Percentiles rank a stretch among this genome's conserved stretches.
Evolutionary conservation across 352 stramenopile genomes (phyloP).

Genomic region (Lagenidium giganteum): DNA sequence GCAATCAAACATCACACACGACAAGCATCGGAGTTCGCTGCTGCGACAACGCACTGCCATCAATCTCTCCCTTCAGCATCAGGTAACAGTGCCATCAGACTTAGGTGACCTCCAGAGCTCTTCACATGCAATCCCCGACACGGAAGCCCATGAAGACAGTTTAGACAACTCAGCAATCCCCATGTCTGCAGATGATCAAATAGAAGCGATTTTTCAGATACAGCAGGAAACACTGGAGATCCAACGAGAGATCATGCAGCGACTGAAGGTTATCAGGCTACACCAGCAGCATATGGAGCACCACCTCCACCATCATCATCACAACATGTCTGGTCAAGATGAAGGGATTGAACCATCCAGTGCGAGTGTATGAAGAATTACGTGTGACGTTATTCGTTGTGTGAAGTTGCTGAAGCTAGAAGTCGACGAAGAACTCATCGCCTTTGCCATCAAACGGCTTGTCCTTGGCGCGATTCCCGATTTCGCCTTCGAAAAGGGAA

Average conservation of each 20-base stretch:
- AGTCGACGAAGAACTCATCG: slow-evolving; percentile 66
- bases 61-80: slow-evolving; percentile 13
- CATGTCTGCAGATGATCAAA: slow-evolving; percentile 27
- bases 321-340: too few species aligned
- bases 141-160: too few species aligned
- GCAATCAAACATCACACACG: slow-evolving; percentile 19
- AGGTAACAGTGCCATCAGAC: too few species aligned
- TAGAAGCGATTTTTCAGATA: slow-evolving; percentile 48
- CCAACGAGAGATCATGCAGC: slow-evolving; percentile 46
- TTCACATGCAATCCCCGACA: background rate
- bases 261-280: slow-evolving; percentile 30
- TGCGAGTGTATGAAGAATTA: slow-evolving; percentile 62
- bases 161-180: too few species aligned
- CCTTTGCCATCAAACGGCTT: slow-evolving; percentile 61
- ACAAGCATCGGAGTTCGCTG: slow-evolving; percentile 6
- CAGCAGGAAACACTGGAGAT: slow-evolving; percentile 48
- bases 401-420: slow-evolving; percentile 22
- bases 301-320: too few species aligned
- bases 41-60: slow-evolving; percentile 1
- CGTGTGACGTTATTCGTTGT: background rate
- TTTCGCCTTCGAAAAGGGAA: slow-evolving; percentile 72
- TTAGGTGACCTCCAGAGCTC: too few species aligned
- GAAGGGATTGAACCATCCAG: slow-evolving; percentile 53
- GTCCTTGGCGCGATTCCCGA: slow-evolving; percentile 64
- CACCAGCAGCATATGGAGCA: slow-evolving; percentile 23